Conservation (phyloP, 1,284 basidiomycete genomes). For the Cryptococcus depauperatus region DNA sequence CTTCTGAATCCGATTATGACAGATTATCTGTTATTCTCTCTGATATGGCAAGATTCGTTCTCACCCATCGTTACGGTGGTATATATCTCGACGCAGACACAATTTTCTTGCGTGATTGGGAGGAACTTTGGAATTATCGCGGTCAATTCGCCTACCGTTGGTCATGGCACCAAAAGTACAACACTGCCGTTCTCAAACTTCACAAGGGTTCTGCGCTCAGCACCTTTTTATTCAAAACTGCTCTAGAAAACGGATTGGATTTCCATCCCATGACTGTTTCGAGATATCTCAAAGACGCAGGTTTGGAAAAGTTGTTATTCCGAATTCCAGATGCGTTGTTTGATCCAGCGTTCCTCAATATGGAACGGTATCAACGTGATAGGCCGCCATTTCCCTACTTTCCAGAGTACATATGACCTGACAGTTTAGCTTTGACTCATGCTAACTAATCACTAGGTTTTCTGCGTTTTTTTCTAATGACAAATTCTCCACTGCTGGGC, state of each 20-base stretch:
- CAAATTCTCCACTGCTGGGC: conserved; percentile 57
- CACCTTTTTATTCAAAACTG: conserved; percentile 72
- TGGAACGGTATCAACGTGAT: conserved; percentile 70
- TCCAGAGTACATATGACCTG: conserved; percentile 52
- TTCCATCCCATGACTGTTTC: conserved; percentile 82
- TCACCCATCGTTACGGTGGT: conserved; percentile 76
- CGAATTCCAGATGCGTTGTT: conserved; percentile 76
- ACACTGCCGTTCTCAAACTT: conserved; percentile 75
- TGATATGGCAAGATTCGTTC: conserved; percentile 77
- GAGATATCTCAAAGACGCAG: conserved; percentile 67
- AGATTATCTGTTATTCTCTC: conserved; percentile 72
- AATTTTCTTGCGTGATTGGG: conserved; percentile 81
- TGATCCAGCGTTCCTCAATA: conserved; percentile 78
- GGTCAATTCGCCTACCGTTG: conserved; percentile 81
- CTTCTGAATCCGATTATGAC: conserved; percentile 65
- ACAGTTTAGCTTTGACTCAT: background rate
- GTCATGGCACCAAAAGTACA: conserved; percentile 71
- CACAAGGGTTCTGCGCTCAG: conserved; percentile 73
- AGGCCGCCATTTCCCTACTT: conserved; percentile 78
- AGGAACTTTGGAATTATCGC: conserved; percentile 78
- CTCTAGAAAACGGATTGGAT: conserved; percentile 73
- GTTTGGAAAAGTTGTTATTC: conserved; percentile 62
- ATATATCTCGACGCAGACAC: conserved; percentile 83
- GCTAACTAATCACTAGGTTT: conserved; percentile 49
- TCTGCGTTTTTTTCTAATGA: conserved; percentile 74